Percentiles rank a stretch among this genome's conserved stretches.
Evolutionary conservation across 306 rosid species (phyloP).

Genomic region (Casuarina glauca): DNA sequence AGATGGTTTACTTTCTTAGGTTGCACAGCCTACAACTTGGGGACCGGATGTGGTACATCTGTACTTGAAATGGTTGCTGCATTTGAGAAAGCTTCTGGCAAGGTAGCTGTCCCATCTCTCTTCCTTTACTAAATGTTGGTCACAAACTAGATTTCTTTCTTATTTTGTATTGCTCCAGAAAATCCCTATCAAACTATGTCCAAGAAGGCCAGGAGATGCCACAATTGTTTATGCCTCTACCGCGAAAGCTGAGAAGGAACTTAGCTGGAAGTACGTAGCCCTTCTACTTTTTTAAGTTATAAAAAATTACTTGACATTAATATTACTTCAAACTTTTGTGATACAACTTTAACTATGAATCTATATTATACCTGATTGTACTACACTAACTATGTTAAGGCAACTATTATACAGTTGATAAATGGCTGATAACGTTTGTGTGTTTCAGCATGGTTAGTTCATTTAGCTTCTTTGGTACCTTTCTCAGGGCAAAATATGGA

Average conservation of each 20-base stretch:
- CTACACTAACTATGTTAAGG: neutral
- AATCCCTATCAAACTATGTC: conserved; percentile 72
- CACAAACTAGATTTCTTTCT: neutral
- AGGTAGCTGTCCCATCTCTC: conserved; percentile 43
- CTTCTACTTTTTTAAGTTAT: neutral
- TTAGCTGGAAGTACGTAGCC: conserved; percentile 82
- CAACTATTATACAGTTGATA: neutral
- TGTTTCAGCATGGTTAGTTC: neutral
- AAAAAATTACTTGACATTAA: neutral
- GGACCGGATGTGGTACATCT: conserved; percentile 89
- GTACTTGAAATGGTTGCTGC: conserved; percentile 94
- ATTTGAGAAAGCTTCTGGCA: conserved; percentile 77
- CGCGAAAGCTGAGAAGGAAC: conserved; percentile 76
- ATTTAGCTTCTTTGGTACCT: neutral
- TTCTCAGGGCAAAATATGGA: conserved; percentile 55
- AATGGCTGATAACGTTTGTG: neutral
- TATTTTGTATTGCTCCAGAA: conserved; percentile 45
- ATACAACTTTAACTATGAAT: neutral
- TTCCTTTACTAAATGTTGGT: neutral
- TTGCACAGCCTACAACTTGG: conserved; percentile 84
- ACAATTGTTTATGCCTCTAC: conserved; percentile 92
- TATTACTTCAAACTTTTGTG: neutral
- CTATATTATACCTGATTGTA: neutral
- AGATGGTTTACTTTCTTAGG: conserved; percentile 48
- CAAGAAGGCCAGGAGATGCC: conserved; percentile 89